Evolutionary conservation across 495 filamentous ascomycete species (phyloP), one percentile per base, ranked within the genome.

Genomic region (Chaetomium tenue): DNA sequence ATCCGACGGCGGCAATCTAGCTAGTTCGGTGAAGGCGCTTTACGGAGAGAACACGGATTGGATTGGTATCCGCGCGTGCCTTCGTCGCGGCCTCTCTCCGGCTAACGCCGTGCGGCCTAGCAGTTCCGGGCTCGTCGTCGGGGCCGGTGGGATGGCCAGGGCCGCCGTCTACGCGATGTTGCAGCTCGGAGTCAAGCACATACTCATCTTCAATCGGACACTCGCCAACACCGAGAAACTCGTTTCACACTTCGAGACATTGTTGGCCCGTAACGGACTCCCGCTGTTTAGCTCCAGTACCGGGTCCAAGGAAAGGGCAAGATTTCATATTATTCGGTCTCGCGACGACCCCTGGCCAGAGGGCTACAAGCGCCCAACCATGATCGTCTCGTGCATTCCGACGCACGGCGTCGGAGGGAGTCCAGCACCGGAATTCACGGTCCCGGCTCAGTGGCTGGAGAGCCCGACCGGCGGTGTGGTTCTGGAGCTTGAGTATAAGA

Each of bases 21-120:
- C 85, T 1, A 87, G 89, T 0, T 81, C 84, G 0, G 82, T 90
- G 22, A 75, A 83, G 60, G 87, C 85, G 0, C 83, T 89, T 59
- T 91, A 90, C 66, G 89, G 89, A 3, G 88, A 91, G 58, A 92
- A 92, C 73, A 92, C 88, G 0, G 89, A 91, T 71, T 92, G 88
- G 87, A 85, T 90, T 16, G 89, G 89, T 16, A 88, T 91, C 25
- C 68, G 71, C 28, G 75, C 76, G 2, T 89, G 87, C 62, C 82
- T 91, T 37, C 83, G 82, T 5, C 85, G 88, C 44, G 88, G 89
- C 54, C 81, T 91, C 28, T 91, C 89, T 0, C 89, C 89, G 1
- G 86, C 87, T 20, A 91, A 92, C 68, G 87, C 87, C 5, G 87
- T 91, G 25, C 83, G 85, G 64, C 78, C 81, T 0, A 84, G 78